phyloP scores from a whole-genome alignment of 73 alveolate genomes.

The Paramecium primaurelia region DNA sequence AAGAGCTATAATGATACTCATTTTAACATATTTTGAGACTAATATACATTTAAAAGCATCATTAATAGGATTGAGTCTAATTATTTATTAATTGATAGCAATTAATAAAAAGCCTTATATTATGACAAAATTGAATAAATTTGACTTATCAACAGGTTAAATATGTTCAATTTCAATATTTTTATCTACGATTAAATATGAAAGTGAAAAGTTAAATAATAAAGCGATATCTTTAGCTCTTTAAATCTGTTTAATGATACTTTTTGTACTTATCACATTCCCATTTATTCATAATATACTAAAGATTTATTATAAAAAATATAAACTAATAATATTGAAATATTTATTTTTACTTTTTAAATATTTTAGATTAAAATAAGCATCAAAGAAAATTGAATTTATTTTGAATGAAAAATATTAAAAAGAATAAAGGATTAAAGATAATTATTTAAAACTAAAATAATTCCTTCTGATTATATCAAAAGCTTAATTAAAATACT shows the following conservation, averaged over 20 bases:
- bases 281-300: neutral
- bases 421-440: neutral
- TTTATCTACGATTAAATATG: neutral
- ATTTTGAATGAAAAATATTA: neutral
- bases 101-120: neutral
- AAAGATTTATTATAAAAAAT: neutral
- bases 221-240: neutral
- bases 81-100: neutral
- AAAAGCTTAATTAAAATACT: neutral
- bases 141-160: neutral
- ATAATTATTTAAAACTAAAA: neutral
- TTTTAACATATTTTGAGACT: neutral
- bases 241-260: neutral
- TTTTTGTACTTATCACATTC: neutral
- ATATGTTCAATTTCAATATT: neutral
- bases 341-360: neutral
- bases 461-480: neutral
- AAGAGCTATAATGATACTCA: neutral
- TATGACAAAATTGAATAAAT: neutral
- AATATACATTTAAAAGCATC: neutral
- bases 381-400: neutral
- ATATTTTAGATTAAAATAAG: neutral
- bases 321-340: neutral
- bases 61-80: neutral
- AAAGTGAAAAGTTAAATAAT: neutral